Base-by-base conservation (phyloP, 345 rosid species). In the Physaria fendleri region DNA sequence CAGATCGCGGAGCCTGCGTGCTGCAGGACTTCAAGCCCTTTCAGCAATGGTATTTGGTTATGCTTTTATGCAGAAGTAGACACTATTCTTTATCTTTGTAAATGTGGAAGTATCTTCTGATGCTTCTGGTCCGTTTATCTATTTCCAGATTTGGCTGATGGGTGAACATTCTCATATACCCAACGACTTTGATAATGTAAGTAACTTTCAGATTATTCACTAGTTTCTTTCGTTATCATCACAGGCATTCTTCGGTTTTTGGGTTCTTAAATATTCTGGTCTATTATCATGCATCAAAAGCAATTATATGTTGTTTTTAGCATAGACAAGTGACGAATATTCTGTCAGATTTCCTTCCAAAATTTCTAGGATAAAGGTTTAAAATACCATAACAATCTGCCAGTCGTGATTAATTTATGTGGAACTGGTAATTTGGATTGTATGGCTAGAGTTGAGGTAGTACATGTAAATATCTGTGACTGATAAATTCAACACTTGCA, bases 11-110 rank as follows among this genome's bases (percentile, higher is more conserved):
- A 74, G 45, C 53, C 71, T 82, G 53, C 82, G 90, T 37, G 73
- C 95, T 30, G 83, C 96, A 17, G 90, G 84, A 49, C 75, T 94
- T 66, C 97, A 84, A 68, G 81, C 97, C 43, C 96, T 94, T 73
- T 84, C 97, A 72, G 78, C 96, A 40, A 76, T 90, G 97, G 99
- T 94, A 85, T 25, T 64, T 1, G n/a, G 34, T 43, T 65, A 13
- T 14, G 55, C 7, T 64, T 24, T 25, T 52, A 35, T 18, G 28
- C 42, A 21, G 47, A 41, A 29, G 56, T 25, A 23, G 29, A 33
- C 46, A 40, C 18, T 27, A 13, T 60, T 40, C 44, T 33, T 53
- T 27, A 42, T 51, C 37, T 25, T 43, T 44, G 20, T 27, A 14
- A 45, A 29, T 44, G 28, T 42, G 45, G 35, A 39, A 18, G 22